Conservation (phyloP, 1,139 yeast species). For the Lodderomyces metapsilosis region DNA sequence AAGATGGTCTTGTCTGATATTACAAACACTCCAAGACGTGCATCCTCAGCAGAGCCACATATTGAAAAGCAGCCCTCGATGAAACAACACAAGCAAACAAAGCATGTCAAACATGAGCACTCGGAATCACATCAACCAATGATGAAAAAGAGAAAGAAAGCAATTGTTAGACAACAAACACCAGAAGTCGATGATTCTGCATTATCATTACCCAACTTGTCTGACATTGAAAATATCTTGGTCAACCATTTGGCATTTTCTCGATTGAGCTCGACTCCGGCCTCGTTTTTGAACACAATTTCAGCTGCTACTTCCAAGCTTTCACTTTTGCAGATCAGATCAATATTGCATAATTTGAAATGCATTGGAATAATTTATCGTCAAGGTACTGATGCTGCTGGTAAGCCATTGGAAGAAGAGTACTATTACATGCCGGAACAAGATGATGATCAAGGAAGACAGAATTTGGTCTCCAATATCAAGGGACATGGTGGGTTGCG, state of each 20-base stretch:
- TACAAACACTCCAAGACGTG: slow-evolving; percentile 24
- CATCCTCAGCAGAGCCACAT: slow-evolving; percentile 31
- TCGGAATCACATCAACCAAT: slow-evolving; percentile 4
- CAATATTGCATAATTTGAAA: slow-evolving; percentile 44
- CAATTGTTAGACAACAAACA: slow-evolving; percentile 5
- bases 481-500: slow-evolving; percentile 83
- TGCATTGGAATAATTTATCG: slow-evolving; percentile 86
- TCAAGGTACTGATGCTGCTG: slow-evolving; percentile 94
- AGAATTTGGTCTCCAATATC: slow-evolving; percentile 64
- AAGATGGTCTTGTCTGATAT: slow-evolving; percentile 20
- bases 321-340: slow-evolving; percentile 48
- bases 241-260: slow-evolving; percentile 90
- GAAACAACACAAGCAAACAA: not conserved
- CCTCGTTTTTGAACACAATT: slow-evolving; percentile 63
- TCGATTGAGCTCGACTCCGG: slow-evolving; percentile 81
- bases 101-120: not conserved
- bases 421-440: slow-evolving; percentile 85
- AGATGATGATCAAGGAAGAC: slow-evolving; percentile 71
- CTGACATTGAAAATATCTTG: slow-evolving; percentile 60
- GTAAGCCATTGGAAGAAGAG: slow-evolving; percentile 89
- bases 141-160: slow-evolving; percentile 10
- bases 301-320: slow-evolving; percentile 47
- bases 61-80: slow-evolving; percentile 6
- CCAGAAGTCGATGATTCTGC: slow-evolving; percentile 19
- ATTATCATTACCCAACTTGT: slow-evolving; percentile 36